Percentiles rank a stretch among this genome's conserved stretches.
These are phyloP conservation scores for Candida succiphila DNA, from an alignment of 805 yeast genomes.

Conservation along the genomic window DNA sequence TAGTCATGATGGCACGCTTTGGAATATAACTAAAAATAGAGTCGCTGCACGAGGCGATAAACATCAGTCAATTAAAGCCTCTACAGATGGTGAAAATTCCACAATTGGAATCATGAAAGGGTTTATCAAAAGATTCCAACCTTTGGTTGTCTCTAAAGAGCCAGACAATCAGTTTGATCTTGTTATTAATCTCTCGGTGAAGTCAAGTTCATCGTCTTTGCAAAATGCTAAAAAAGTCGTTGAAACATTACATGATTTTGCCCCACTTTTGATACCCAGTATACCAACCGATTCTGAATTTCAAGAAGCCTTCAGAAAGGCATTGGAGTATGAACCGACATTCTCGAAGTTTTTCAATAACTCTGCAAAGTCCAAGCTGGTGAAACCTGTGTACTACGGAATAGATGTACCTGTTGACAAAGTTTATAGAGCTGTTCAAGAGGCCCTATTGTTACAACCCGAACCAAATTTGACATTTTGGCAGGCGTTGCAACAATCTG, in stretches of 20 bases:
- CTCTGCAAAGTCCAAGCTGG: slow-evolving; percentile 4
- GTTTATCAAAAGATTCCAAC: slow-evolving; percentile 62
- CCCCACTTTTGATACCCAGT: slow-evolving; percentile 30
- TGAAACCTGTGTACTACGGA: slow-evolving; percentile 36
- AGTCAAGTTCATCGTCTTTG: slow-evolving; percentile 32
- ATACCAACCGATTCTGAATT: slow-evolving; percentile 33
- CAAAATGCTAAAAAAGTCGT: slow-evolving; percentile 38
- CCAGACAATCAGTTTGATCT: slow-evolving; percentile 67
- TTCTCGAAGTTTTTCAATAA: slow-evolving; percentile 24
- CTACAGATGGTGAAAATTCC: slow-evolving; percentile 32
- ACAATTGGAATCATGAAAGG: slow-evolving; percentile 63
- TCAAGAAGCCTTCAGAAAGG: slow-evolving; percentile 36
- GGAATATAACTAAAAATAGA: slow-evolving; percentile 47
- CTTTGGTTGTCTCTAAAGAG: slow-evolving; percentile 28
- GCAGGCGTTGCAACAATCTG: slow-evolving; percentile 16
- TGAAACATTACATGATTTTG: slow-evolving; percentile 23
- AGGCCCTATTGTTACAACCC: slow-evolving; percentile 4
- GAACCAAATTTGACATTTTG: slow-evolving; percentile 8
- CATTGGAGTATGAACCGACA: slow-evolving; percentile 46
- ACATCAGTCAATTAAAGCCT: slow-evolving; percentile 70
- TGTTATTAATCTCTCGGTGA: slow-evolving; percentile 47
- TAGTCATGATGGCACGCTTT: slow-evolving; percentile 21
- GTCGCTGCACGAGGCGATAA: slow-evolving; percentile 70
- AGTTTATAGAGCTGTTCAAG: slow-evolving; percentile 9
- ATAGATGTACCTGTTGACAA: slow-evolving; percentile 20